Conservation (phyloP, 1,284 basidiomycete species). For the Fomitopsis betulina region DNA sequence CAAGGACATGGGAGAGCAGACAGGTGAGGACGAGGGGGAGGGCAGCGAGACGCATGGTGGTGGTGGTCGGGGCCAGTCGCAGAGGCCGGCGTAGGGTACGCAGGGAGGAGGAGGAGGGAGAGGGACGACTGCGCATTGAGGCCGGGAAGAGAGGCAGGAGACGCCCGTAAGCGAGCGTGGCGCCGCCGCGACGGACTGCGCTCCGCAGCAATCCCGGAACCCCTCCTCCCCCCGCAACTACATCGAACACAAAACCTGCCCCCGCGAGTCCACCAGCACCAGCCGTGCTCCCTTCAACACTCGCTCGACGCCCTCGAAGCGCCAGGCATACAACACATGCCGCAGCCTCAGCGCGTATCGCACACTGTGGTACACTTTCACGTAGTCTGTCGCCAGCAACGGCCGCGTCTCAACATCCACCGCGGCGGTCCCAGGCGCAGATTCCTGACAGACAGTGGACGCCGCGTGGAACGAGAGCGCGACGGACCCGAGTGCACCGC, state of each 20-base stretch:
- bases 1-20: slow-evolving; percentile 16
- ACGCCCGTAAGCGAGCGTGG: too few species aligned
- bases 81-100: background rate
- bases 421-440: background rate
- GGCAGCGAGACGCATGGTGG: slow-evolving; percentile 17
- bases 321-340: slow-evolving; percentile 51
- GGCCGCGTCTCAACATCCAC: slow-evolving; percentile 8
- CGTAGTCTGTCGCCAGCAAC: slow-evolving; percentile 40
- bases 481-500: slow-evolving; percentile 39
- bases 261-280: slow-evolving; percentile 16
- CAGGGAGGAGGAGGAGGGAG: background rate
- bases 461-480: slow-evolving; percentile 50
- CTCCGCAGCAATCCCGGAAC: too few species aligned
- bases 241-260: slow-evolving; percentile 9
- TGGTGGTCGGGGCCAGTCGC: background rate
- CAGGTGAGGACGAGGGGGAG: slow-evolving; percentile 20
- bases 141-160: background rate
- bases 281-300: slow-evolving; percentile 16
- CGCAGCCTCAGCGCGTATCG: slow-evolving; percentile 44
- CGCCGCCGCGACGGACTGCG: too few species aligned
- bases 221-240: too few species aligned
- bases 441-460: slow-evolving; percentile 12
- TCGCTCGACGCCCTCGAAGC: too few species aligned
- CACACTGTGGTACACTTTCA: slow-evolving; percentile 61
- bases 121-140: background rate